Percentiles rank a stretch among this genome's conserved stretches.
Conservation (phyloP, 495 filamentous ascomycete species). For the Penicillium crystallinum region DNA sequence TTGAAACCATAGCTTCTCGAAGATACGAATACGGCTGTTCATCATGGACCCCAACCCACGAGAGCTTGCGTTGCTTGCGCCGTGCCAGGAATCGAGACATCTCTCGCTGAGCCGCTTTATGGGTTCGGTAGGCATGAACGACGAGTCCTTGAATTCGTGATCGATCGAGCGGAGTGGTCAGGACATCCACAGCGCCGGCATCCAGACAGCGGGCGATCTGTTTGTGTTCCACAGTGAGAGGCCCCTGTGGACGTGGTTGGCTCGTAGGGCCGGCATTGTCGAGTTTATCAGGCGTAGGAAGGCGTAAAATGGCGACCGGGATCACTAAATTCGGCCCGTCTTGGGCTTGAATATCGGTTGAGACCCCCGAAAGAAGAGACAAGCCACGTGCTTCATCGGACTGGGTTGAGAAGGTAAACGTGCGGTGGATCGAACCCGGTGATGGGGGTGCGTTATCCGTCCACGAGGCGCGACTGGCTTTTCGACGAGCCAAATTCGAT, state of each 20-base stretch:
- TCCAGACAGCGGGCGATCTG: slow-evolving; percentile 67
- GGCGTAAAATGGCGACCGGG: slow-evolving; percentile 63
- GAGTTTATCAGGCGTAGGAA: slow-evolving; percentile 20
- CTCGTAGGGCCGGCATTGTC: slow-evolving; percentile 14
- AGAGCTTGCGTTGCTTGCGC: slow-evolving; percentile 71
- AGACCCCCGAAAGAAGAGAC: slow-evolving; percentile 61
- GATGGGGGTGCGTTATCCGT: slow-evolving; percentile 30
- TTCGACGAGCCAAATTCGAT: slow-evolving; percentile 30
- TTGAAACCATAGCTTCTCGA: slow-evolving; percentile 83
- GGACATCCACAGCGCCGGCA: slow-evolving; percentile 77
- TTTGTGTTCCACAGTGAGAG: slow-evolving; percentile 34
- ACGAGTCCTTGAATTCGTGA: slow-evolving; percentile 67
- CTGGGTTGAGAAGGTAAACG: slow-evolving; percentile 43
- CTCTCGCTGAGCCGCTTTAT: slow-evolving; percentile 63
- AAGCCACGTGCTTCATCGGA: slow-evolving; percentile 62
- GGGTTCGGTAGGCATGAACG: slow-evolving; percentile 76
- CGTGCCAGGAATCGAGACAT: slow-evolving; percentile 59
- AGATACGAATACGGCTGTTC: slow-evolving; percentile 85
- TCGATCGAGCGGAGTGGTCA: slow-evolving; percentile 67
- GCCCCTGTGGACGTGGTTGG: slow-evolving; percentile 38
- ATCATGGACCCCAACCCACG: slow-evolving; percentile 87
- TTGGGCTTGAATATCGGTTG: slow-evolving; percentile 63
- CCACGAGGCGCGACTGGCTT: slow-evolving; percentile 36
- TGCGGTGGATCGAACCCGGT: slow-evolving; percentile 32
- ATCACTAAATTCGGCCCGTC: slow-evolving; percentile 69